Evolutionary conservation across 352 stramenopile species (phyloP).

Genomic region (Phytophthora nicotianae): DNA sequence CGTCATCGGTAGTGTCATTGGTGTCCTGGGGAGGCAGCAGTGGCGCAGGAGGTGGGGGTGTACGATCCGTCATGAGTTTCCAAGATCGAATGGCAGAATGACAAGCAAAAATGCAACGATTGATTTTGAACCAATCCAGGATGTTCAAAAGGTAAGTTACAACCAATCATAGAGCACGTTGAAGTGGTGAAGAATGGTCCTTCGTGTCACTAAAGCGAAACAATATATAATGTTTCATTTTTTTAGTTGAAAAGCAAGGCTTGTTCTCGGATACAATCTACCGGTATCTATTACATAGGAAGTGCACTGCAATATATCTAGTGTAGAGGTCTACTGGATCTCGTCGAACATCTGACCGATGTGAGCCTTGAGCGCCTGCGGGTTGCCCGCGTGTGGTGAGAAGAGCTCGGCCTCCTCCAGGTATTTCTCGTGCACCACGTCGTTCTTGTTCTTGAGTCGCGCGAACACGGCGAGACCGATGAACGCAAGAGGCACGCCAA

Average conservation of each 20-base stretch:
- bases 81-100: constrained; percentile 10
- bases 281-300: neutral
- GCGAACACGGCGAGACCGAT: constrained; percentile 60
- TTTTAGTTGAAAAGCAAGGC: no score
- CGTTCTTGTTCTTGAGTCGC: constrained; percentile 55
- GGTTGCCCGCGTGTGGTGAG: constrained; percentile 59
- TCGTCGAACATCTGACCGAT: constrained; percentile 28
- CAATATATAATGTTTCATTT: no score
- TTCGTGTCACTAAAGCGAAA: neutral
- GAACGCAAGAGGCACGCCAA: constrained; percentile 70
- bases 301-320: neutral
- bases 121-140: neutral
- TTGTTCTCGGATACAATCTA: no score
- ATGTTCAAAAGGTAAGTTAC: neutral
- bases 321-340: constrained; percentile 21
- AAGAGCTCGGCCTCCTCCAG: constrained; percentile 72
- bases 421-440: constrained; percentile 38
- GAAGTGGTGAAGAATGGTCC: constrained; percentile 13
- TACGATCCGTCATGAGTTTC: constrained; percentile 28
- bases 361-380: constrained; percentile 37
- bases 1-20: constrained; percentile 29
- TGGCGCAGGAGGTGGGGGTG: constrained; percentile 3
- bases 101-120: neutral
- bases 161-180: neutral
- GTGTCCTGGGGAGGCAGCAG: constrained; percentile 1